Percentiles rank a stretch among this genome's conserved stretches.
Evolutionary conservation across 352 stramenopile species (phyloP).

Genomic region (Phytopythium montanum): DNA sequence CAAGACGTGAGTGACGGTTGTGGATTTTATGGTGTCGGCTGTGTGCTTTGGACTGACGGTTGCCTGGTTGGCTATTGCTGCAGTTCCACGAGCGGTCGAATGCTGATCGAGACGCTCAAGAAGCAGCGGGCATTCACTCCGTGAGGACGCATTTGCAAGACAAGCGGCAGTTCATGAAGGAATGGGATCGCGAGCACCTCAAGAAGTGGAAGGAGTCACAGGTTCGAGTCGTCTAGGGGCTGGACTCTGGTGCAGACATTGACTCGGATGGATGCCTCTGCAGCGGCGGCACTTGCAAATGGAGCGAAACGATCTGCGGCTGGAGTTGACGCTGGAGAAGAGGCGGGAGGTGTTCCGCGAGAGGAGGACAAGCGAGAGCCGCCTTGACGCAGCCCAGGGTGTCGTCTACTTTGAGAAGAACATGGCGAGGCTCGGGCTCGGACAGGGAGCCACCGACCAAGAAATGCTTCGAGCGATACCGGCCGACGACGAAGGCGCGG

Average conservation of each 20-base stretch:
- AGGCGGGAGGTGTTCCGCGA: constrained; percentile 28
- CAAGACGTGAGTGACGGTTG: constrained; percentile 23
- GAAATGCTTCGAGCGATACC: constrained; percentile 34
- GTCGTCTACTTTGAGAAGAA: constrained; percentile 64
- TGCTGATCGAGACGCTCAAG: constrained; percentile 15
- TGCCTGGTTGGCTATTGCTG: not conserved
- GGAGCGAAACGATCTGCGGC: constrained; percentile 49
- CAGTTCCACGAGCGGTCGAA: constrained; percentile 32
- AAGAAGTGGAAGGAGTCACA: constrained; percentile 54
- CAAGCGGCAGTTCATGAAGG: constrained; percentile 50
- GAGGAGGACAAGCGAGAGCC: constrained; percentile 19
- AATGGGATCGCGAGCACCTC: constrained; percentile 57
- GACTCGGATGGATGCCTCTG: constrained; percentile 1
- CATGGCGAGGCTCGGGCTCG: constrained; percentile 52
- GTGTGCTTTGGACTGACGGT: not conserved
- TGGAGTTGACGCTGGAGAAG: constrained; percentile 60
- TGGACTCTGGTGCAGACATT: not conserved
- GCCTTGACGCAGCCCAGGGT: constrained; percentile 36
- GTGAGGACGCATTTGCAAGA: constrained; percentile 50
- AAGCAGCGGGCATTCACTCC: constrained; percentile 18
- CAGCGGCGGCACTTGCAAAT: constrained; percentile 28
- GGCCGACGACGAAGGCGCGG: constrained; percentile 27
- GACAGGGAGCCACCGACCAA: constrained; percentile 10
- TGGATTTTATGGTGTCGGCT: not conserved
- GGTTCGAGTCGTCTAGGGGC: constrained; percentile 15